Percentiles rank a stretch among this genome's conserved stretches.
Conservation (phyloP, 2,329 filamentous ascomycete genomes). For the Beauveria caledonica region DNA sequence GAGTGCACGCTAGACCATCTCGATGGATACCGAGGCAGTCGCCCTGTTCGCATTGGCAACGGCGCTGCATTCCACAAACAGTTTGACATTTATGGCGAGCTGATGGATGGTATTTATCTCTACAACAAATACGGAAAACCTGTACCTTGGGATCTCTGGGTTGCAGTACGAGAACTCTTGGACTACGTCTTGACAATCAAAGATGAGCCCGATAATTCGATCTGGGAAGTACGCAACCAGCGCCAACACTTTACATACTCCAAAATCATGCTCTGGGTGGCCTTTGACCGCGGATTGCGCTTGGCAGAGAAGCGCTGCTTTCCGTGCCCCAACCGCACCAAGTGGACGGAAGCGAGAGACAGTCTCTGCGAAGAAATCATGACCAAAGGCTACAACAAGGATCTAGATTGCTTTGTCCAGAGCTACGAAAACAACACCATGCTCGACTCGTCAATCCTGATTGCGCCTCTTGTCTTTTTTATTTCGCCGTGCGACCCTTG, state of each 20-base stretch:
- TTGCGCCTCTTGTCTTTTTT: conserved; percentile 73
- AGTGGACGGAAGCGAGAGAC: conserved; percentile 61
- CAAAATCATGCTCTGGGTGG: conserved; percentile 80
- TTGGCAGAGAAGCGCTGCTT: conserved; percentile 68
- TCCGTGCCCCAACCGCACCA: conserved; percentile 59
- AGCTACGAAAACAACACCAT: conserved; percentile 65
- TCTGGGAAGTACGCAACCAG: conserved; percentile 71
- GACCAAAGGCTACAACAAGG: conserved; percentile 65
- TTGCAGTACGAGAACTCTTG: conserved; percentile 58
- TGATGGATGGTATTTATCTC: conserved; percentile 70
- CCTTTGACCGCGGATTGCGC: conserved; percentile 66
- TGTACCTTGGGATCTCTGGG: conserved; percentile 69
- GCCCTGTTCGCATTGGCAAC: conserved; percentile 68
- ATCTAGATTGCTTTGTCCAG: conserved; percentile 63
- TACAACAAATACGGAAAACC: conserved; percentile 76
- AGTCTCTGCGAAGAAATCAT: conserved; percentile 67
- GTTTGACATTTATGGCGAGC: conserved; percentile 71
- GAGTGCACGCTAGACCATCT: conserved; percentile 62
- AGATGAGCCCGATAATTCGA: conserved; percentile 67
- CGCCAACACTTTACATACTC: conserved; percentile 74
- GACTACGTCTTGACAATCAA: conserved; percentile 63
- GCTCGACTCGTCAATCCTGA: conserved; percentile 66
- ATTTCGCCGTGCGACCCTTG: conserved; percentile 69
- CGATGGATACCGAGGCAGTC: conserved; percentile 63
- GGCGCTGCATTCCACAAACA: conserved; percentile 69